Base-by-base conservation (phyloP, 768 basidiomycete species). In the Lactarius trivialis region DNA sequence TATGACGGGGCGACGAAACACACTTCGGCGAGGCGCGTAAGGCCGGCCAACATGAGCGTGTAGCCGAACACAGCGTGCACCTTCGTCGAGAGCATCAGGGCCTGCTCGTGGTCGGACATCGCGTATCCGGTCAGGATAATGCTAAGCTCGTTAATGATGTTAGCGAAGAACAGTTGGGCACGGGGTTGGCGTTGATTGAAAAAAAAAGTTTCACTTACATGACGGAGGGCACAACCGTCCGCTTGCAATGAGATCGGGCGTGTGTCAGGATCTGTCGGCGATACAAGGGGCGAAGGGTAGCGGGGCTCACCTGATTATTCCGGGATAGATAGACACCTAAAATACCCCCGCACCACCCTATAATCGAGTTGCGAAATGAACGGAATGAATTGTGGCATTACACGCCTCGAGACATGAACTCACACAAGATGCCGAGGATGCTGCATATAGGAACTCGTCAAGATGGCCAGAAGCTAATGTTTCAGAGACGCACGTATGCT, bases 51-150 rank as follows among this genome's bases (percentile, higher is more conserved):
- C 80, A 93, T 91, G 28, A 98, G 81, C 0, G 89, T 88, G 65
- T 83, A 79, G n/a, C 94, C 94, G 65, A 96, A 96, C 63, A 86
- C 78, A 0, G 81, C 79, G 69, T 96, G 93, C 3, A 95, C 88
- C 87, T 91, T 67, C 1, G 92, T 91, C 0, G 92, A 92, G 41
- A 95, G 77, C 84, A 85, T 86, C 54, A 93, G 78, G 5, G 83
- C 85, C 75, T 98, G 94, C 0, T 83, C 83, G 66, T 97, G 94
- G 49, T 91, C 85, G 0, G 89, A 89, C 90, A 97, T 95, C 0
- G 88, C 93, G 86, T 90, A 96, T 7, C 95, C 95, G 0, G 95
- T 97, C 61, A 97, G 77, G 61, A 93, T 85, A 66, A 95, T 87
- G 53, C 89, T 93, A 48, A 12, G 24, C 24, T 48, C 45, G 45